Base-by-base conservation (phyloP, 2,329 filamentous ascomycete species). In the Aspergillus pseudoviridinutans region DNA sequence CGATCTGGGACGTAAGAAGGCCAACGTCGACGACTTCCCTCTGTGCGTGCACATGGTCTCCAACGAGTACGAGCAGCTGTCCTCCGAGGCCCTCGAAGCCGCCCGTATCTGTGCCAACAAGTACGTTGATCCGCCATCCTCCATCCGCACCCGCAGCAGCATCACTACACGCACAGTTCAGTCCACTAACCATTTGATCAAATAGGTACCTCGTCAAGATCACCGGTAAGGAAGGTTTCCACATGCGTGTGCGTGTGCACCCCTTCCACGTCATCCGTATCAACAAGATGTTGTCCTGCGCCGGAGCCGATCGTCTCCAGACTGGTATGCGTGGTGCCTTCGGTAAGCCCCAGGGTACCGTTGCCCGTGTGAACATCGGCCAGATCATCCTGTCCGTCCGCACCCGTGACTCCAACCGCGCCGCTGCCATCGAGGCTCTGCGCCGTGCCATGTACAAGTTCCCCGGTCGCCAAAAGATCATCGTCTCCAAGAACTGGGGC, bases 271-370 rank as follows among this genome's bases (percentile, higher is more conserved):
- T 99, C 83, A 90, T 99, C 86, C 94, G 94, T 83, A 99, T 99
- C 92, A 99, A 99, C 92, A 99, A 99, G 90, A 99, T 99, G 94
- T 93, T 99, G 91, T 97, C 94, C 78, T 99, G 94, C 82, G 94
- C 94, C 77, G 94, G 94, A 87, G 94, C 94, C 88, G 94, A 99
- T 97, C 92, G 94, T 89, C 86, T 99, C 82, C 94, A 99, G 84
- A 99, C 94, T 73, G 94, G 94, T 86, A 99, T 99, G 94, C 93
- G 94, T 89, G 94, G 94, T 88, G 94, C 94, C 74, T 99, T 92
- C 88, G 94, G 94, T 78, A 99, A 99, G 89, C 94, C 94, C 80
- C 96, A 97, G 87, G 94, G 94, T 79, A 89, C 87, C 75, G 94
- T 99, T 77, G 94, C 94, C 80, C 94, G 94, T 90, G 93, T 99